Evolutionary conservation across 129 eudicot genomes (phyloP), one percentile per base, ranked within the genome.

Genomic region (Ambrosia artemisiifolia): DNA sequence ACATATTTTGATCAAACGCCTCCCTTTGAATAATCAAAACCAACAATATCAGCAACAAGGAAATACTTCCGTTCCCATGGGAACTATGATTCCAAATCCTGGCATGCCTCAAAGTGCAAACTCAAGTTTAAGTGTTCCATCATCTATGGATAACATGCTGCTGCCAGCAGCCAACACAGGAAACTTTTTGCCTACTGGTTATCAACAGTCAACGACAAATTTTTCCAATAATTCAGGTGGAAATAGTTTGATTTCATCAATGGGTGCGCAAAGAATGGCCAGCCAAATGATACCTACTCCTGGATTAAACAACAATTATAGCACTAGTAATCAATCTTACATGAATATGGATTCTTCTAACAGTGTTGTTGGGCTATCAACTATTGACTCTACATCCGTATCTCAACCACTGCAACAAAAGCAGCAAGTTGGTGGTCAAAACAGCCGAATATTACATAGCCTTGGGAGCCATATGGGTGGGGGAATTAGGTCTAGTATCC

Each of bases 281-380:
- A 86, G 96, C 83, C 99, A 90, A 84, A 95, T 95, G 99, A 95
- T 95, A 63, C 99, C 99, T 44, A 90, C 99, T 63, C 97, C 99
- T 76, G 97, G 96, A 73, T 86, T 90, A 19, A 81, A 62, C 64
- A 81, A 66, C 73, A 84, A 56, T 73, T 70, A 35, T 50, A 77
- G 44, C 69, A 82, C 69, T 14, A 82, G 64, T 75, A 83, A 77
- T 76, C 88, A 83, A 35, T 49, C 87, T 35, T 70, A 72, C 70
- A 59, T 84, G 85, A 89, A 85, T 64, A 20, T 77, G 74, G 96
- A 87, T 57, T 71, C 88, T 24, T 64, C 87, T 44, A 79, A 50
- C 67, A 83, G 66, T 80, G 77, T 24, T 47, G 24, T 73, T 40
- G 47, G 77, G 54, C 47, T 60, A 61, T 78, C 57, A 42, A 60